Evolutionary conservation across 495 filamentous ascomycete genomes (phyloP), one percentile per base, ranked within the genome.

Genomic region (Talaromyces nanjingensis): DNA sequence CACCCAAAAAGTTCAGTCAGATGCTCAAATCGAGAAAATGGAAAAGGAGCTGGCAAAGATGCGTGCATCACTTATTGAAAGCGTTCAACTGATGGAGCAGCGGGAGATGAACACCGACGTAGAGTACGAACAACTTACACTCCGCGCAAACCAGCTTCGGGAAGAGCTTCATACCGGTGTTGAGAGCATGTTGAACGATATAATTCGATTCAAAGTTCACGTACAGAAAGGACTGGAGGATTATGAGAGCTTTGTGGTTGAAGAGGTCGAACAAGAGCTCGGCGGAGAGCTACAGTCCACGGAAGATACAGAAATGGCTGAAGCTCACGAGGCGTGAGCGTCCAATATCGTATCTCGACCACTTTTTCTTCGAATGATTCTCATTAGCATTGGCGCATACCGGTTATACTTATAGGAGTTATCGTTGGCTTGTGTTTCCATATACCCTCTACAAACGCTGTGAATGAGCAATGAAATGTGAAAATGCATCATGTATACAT

Each of bases 191-290:
- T 77, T 98, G 66, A 96, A 97, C 76, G 93, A 97, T 70, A 88
- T 98, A 71, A 96, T 97, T 79, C 92, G 92, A 67, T 98, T 98
- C 87, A 98, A 98, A 78, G 87, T 98, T 63, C 94, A 97, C 71
- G 83, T 98, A 54, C 94, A 98, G 74, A 91, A 91, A 75, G 87
- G 85, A 61, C 77, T 98, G 39, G 92, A 96, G 73, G 90, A 92
- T 69, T 97, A 96, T 72, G 93, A 97, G 74, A 87, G 84, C 58
- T 96, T 97, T 71, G 91, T 94, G 3, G 89, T 90, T 20, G 89
- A 93, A 67, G 93, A 97, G 79, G 87, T 96, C 42, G 89, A 93
- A 77, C 86, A 88, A 73, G 91, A 96, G 78, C 75, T 91, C 22
- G 86, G 82, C 29, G 83, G 79, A 11, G 83, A 81, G 27, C 67